phyloP scores from a whole-genome alignment of 768 basidiomycete genomes.

The Pholiota microspora region DNA sequence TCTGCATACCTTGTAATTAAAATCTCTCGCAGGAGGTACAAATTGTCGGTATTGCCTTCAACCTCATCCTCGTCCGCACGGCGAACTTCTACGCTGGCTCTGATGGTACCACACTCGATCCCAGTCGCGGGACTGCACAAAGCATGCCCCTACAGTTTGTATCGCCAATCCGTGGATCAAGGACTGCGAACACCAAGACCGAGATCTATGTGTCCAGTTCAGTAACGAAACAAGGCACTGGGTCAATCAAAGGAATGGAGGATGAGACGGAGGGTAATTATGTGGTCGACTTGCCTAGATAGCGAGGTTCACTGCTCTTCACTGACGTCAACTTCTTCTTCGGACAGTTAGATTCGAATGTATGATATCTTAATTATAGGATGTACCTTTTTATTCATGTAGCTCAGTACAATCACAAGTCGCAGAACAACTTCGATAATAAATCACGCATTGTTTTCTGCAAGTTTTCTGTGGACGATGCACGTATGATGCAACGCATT shows the following conservation, averaged over 20 bases:
- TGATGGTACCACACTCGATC: background rate
- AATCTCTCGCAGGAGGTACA: conserved; percentile 15
- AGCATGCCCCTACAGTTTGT: background rate
- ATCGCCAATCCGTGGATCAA: background rate
- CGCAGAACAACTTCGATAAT: no score
- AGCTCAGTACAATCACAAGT: background rate
- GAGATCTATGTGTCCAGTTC: background rate
- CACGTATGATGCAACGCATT: no score
- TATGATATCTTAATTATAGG: background rate
- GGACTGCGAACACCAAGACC: background rate
- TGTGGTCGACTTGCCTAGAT: background rate
- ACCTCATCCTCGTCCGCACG: conserved; percentile 18
- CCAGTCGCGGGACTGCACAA: background rate
- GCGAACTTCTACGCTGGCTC: background rate
- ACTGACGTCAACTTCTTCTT: no score
- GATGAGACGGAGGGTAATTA: background rate
- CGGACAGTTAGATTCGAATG: background rate
- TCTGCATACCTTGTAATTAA: background rate
- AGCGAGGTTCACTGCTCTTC: no score
- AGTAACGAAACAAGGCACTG: background rate
- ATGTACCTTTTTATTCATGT: background rate
- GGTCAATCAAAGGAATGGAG: background rate
- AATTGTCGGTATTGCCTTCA: conserved; percentile 26
- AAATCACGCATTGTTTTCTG: no score
- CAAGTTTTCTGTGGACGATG: no score